Base-by-base conservation (phyloP, 2,329 filamentous ascomycete species). In the Penicillium sp. region DNA sequence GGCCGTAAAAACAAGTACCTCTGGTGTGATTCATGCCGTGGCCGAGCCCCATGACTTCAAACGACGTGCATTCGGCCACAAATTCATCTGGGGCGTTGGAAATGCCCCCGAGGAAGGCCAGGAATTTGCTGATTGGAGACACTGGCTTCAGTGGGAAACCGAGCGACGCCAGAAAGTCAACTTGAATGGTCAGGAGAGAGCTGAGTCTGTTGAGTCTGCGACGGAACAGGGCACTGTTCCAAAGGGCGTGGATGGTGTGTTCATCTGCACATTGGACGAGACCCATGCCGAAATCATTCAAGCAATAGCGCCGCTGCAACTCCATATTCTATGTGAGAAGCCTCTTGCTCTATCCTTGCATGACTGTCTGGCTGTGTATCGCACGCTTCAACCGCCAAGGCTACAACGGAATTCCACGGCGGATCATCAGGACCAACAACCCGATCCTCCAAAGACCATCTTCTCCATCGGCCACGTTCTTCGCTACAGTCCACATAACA, bases 251-350 rank as follows among this genome's bases (percentile, higher is more conserved):
- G 83, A 86, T 51, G 84, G 79, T 0, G 77, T 82, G 11, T 84
- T 86, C 57, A 77, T 88, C 39, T 86, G 83, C 66, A 89, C 94
- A 2, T 76, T 91, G 8, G 93, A 98, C 67, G 87, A 95, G 69
- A 84, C 88, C 72, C 93, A 98, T 68, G 83, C 83, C 43, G 84
- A 90, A 47, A 88, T 91, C 41, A 79, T 95, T 24, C 77, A 84
- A 38, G 86, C 82, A 1, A 76, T 95, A 45, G 84, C 86, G 1
- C 80, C 80, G 9, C 71, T 74, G 64, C 79, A 75, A 2, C 72
- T 96, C 41, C 90, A 96, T 66, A 82, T 97, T 54, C 87, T 96
- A 76, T 94, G 90, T 66, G 93, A 98, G 75, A 98, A 98, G 71
- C 93, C 93, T 2, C 73, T 98, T 46, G 88, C 90, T 0, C 89